Percentiles rank a stretch among this genome's conserved stretches.
Conservation (phyloP, 768 basidiomycete genomes). For the Boletus speciosus region DNA sequence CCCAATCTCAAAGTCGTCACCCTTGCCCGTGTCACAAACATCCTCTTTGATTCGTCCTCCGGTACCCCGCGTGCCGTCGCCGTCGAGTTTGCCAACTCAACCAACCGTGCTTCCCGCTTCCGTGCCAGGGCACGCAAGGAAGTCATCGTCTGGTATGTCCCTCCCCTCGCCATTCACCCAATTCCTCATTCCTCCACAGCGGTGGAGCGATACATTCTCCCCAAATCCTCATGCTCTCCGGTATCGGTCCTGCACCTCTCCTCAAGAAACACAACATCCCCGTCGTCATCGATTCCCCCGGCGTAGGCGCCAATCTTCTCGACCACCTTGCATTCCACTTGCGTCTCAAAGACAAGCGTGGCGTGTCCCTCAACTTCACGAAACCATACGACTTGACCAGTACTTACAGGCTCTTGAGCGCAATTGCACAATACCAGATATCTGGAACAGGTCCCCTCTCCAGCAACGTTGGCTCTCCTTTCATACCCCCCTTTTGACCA, state of each 20-base stretch:
- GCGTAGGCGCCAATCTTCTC: conserved; percentile 69
- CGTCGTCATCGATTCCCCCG: conserved; percentile 59
- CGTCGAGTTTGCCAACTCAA: conserved; percentile 52
- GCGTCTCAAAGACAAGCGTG: conserved; percentile 49
- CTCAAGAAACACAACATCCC: conserved; percentile 52
- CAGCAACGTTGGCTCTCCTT: conserved; percentile 42
- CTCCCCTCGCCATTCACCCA: background rate
- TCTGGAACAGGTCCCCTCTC: conserved; percentile 48
- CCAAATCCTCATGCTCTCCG: conserved; percentile 69
- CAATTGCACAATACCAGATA: conserved; percentile 41
- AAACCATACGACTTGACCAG: conserved; percentile 20
- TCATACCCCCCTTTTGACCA: background rate
- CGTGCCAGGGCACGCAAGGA: conserved; percentile 52
- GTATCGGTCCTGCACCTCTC: conserved; percentile 65
- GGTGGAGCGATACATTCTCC: conserved; percentile 65
- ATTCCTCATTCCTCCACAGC: conserved; percentile 28
- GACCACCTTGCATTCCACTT: conserved; percentile 63
- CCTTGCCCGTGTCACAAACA: conserved; percentile 51
- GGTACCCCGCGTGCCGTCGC: conserved; percentile 49
- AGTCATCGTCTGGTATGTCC: conserved; percentile 55
- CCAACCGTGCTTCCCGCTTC: conserved; percentile 31
- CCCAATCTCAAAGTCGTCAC: conserved; percentile 63
- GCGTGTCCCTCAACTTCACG: conserved; percentile 41
- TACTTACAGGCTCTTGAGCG: conserved; percentile 28
- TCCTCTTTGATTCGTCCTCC: conserved; percentile 48